Evolutionary conservation across 345 rosid species (phyloP), one percentile per base, ranked within the genome.

Genomic region (Hevea brasiliensis): DNA sequence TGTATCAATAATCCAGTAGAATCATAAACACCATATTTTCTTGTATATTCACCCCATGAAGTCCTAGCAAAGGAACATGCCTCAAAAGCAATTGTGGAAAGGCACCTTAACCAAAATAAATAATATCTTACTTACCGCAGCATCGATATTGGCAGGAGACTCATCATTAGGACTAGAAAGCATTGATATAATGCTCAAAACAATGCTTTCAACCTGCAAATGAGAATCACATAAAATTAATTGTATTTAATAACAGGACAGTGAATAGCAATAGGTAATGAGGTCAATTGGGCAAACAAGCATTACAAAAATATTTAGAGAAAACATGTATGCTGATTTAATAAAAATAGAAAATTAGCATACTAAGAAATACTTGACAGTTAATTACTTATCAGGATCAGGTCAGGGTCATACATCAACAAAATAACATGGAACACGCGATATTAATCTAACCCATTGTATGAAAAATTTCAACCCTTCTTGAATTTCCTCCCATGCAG

Each of bases 131-230:
- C 90, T 73, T 81, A 89, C 97, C 20, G 97, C 97, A 68, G 97
- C 98, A 76, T 92, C 98, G 72, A 92, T 89, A 65, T 90, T 92
- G 47, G 98, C 97, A 11, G 96, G 97, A 77, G 98, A 92, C 79
- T 91, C 97, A 2, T 94, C 96, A 12, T 92, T 94, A 26, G 98
- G 97, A 76, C 91, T 69, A 44, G 97, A 94, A 66, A 94, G 93
- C 96, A 92, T 94, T 0, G 93, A 90, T 74, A 90, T 90, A 69
- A 90, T 89, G 79, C 97, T 94, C 86, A 90, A 84, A 57, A 94
- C 85, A 60, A 92, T 92, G 77, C 95, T 94, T 76, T 94, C 94
- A 72, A 89, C 97, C 94, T 90, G 88, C 55, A 51, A 69, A 75
- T 21, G 20, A 58, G 13, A 74, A 74, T 53, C 11, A 47, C 58